Evolutionary conservation across 2,329 filamentous ascomycete genomes (phyloP), one percentile per base, ranked within the genome.

Genomic region (Aspergillus calidoustus): DNA sequence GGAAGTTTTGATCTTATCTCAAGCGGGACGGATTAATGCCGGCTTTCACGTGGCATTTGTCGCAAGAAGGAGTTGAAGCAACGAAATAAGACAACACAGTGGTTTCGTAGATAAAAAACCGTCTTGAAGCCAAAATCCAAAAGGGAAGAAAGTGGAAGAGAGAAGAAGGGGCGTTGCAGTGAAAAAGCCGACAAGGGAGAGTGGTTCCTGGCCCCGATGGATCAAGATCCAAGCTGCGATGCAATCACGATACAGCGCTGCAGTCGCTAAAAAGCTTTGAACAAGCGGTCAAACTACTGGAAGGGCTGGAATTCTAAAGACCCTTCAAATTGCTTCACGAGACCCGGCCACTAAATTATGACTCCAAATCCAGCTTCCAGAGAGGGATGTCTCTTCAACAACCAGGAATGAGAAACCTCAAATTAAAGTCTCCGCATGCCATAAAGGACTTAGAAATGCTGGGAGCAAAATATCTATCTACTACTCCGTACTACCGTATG

Each of bases 1-100:
- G 41, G 47, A 58, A 55, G 60, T 54, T 64, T 62, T 62, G 63
- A 68, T 68, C 65, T 69, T 69, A 69, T 69, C 67, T 65, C 52
- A 48, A 56, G 64, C 61, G 63, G 60, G 63, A 62, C 46, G 59
- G 62, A 54, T 43, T 34, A 60, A 57, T 57, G 59, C 38, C 51
- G 47, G 48, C 31, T 57, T 62, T 64, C 60, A 61, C 62, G 66
- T 63, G 64, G 64, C 61, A 50, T 51, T 52, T 43, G 38, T 25
- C 31, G 17, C n/a, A 60, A 25, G 15, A 38, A 7, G 48, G 22
- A 50, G 11, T 41, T 15, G 13, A 41, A 15, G 11, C 34, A 17
- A 13, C 4, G 15, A 41, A 41, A 41, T 41, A 2, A 41, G 34
- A 41, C 34, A 41, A 41, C 34, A 41, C 34, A 17, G 34, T 15